Conservation (phyloP, 139 green algal species). For the Coelastrella sp. region DNA sequence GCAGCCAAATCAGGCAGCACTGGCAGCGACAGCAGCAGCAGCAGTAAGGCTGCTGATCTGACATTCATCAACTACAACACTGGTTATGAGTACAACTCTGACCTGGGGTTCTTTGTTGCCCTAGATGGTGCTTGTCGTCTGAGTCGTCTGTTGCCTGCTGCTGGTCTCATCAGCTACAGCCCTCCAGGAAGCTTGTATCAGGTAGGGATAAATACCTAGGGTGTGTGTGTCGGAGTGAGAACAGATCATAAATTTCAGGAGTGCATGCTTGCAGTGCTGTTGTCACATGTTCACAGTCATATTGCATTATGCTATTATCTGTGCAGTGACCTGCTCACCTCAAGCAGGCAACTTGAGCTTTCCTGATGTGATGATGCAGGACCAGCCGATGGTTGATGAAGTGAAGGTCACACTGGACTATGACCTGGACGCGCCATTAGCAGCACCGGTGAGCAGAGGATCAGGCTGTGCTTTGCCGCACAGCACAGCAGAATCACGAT, state of each 20-base stretch:
- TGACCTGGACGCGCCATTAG: constrained; percentile 67
- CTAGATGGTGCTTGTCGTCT: constrained; percentile 66
- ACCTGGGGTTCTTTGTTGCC: constrained; percentile 72
- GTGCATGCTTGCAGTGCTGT: background rate
- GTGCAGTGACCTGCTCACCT: too few species aligned
- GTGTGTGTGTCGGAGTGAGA: too few species aligned
- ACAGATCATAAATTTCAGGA: too few species aligned
- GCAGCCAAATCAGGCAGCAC: too few species aligned
- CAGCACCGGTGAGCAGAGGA: constrained; percentile 58
- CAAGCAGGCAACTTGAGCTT: too few species aligned
- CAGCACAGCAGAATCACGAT: background rate
- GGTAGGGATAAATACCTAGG: too few species aligned
- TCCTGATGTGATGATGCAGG: background rate
- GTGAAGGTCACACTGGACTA: constrained; percentile 72
- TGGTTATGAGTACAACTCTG: constrained; percentile 56
- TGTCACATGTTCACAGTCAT: background rate
- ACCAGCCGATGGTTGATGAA: constrained; percentile 48
- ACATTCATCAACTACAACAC: constrained; percentile 63
- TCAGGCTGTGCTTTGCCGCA: background rate
- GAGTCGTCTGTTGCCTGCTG: constrained; percentile 60
- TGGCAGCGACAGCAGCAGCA: too few species aligned
- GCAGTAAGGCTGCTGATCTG: background rate
- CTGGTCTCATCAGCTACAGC: constrained; percentile 63
- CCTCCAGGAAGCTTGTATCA: constrained; percentile 72
- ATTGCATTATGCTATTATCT: too few species aligned